A percentile compares a stretch with the other conserved stretches of the same genome.
Evolutionary conservation across 1,284 basidiomycete species (phyloP).

Genomic region (Ganoderma boninense): DNA sequence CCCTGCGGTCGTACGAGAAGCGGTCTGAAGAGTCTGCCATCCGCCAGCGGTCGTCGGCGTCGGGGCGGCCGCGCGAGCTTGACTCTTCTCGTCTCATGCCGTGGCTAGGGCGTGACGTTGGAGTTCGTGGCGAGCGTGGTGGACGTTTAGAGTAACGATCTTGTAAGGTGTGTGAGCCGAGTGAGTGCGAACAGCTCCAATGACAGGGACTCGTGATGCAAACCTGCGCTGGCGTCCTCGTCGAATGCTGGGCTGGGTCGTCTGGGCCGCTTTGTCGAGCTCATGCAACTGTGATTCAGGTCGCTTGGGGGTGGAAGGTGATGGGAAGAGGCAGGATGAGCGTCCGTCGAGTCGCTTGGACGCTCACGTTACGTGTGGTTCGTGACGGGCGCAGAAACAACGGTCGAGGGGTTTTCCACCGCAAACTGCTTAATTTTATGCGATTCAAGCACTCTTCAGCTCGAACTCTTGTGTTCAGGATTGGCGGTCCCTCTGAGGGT

Average conservation of each 20-base stretch:
- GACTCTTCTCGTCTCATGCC: slow-evolving; percentile 59
- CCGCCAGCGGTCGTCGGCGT: slow-evolving; percentile 58
- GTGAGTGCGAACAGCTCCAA: slow-evolving; percentile 49
- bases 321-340: slow-evolving; percentile 37
- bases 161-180: slow-evolving; percentile 53
- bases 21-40: slow-evolving; percentile 57
- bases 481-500: slow-evolving; percentile 2
- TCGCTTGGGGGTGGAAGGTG: slow-evolving; percentile 26
- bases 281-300: slow-evolving; percentile 21
- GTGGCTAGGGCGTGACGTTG: slow-evolving; percentile 31
- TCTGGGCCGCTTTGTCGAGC: slow-evolving; percentile 29
- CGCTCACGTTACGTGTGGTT: slow-evolving; percentile 43
- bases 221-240: slow-evolving; percentile 49
- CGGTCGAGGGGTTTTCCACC: slow-evolving; percentile 38
- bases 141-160: slow-evolving; percentile 49
- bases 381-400: slow-evolving; percentile 38
- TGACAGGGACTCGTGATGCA: slow-evolving; percentile 53
- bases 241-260: slow-evolving; percentile 48
- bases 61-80: slow-evolving; percentile 57
- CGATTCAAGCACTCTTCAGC: slow-evolving; percentile 17
- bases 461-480: slow-evolving; percentile 14
- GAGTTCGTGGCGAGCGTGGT: slow-evolving; percentile 50
- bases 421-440: slow-evolving; percentile 23
- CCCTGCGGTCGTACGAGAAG: slow-evolving; percentile 58
- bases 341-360: slow-evolving; percentile 28